Evolutionary conservation across 1,139 yeast species (phyloP).

Genomic region (Suhomyces anneliseae): DNA sequence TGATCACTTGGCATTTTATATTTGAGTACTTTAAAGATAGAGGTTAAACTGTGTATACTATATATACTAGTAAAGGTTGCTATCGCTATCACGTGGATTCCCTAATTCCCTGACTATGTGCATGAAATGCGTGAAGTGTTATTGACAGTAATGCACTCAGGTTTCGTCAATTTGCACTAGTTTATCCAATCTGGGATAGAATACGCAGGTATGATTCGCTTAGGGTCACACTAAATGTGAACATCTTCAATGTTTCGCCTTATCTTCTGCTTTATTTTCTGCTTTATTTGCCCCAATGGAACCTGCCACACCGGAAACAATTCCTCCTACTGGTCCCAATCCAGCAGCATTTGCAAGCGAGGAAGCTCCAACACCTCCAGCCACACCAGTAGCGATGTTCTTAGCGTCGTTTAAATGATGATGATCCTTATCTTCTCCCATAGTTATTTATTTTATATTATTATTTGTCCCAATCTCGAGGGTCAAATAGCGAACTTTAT

Average conservation of each 20-base stretch:
- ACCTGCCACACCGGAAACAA: slow-evolving; percentile 31
- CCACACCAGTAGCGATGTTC: slow-evolving; percentile 21
- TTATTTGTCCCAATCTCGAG: background rate
- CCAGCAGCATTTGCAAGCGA: slow-evolving; percentile 18
- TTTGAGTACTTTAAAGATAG: background rate
- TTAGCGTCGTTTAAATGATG: slow-evolving; percentile 15
- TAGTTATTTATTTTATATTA: background rate
- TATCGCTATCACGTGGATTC: background rate
- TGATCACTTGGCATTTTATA: slow-evolving; percentile 8
- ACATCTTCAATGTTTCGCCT: background rate
- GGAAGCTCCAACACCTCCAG: slow-evolving; percentile 23
- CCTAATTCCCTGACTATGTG: too few species aligned
- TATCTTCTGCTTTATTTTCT: slow-evolving; percentile 17
- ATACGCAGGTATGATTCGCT: too few species aligned
- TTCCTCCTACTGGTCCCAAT: slow-evolving; percentile 19
- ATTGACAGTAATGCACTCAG: too few species aligned
- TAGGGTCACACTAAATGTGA: too few species aligned
- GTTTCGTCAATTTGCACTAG: too few species aligned
- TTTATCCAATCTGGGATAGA: too few species aligned
- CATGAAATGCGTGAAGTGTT: too few species aligned
- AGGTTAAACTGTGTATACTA: background rate
- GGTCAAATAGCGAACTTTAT: too few species aligned
- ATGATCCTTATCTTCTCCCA: slow-evolving; percentile 8
- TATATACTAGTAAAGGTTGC: slow-evolving; percentile 3
- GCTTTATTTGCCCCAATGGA: slow-evolving; percentile 31